Evolutionary conservation across 345 rosid genomes (phyloP), one percentile per base, ranked within the genome.

Genomic region (Citrus australasica): DNA sequence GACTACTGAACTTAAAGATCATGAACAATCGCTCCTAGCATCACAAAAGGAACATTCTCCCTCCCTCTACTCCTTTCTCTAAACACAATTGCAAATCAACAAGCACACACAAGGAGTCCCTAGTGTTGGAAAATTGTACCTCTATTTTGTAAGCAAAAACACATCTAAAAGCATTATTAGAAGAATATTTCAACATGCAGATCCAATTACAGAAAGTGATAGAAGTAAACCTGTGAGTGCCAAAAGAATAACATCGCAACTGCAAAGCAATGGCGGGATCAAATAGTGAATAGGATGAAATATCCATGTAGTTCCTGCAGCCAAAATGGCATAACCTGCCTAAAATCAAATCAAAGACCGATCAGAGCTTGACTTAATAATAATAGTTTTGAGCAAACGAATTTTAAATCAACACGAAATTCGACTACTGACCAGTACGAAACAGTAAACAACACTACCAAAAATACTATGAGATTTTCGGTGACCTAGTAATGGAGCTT

Each of bases 401-500:
- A 17, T 53, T 16, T 4, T 53, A 53, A 53, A 5, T 53, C 58
- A 40, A 5, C 11, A 80, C n/a, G 77, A 71, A 30, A 25, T 74
- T 64, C 46, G 53, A 88, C 94, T 53, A 89, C 94, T 86, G 88
- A 87, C 97, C 93, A 95, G 83, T 81, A 93, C 25, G 70, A 91
- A 55, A 75, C 88, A 88, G 87, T 87, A 93, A 58, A 89, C 78
- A 74, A 93, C 83, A 75, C 97, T 88, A 59, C 98, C 98, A 72
- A 92, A 77, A 67, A 95, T 80, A 75, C 91, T 88, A 81, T 92
- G 89, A 32, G 93, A 88, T 89, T 93, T 93, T 85, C 97, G 88
- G 83, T 92, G 94, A 84, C 95, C 98, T n/a, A 92, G 88, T 59
- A 95, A 81, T 69, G 98, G 95, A 79, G 98, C 98, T 78, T 95